Percentiles rank a stretch among this genome's conserved stretches.
phyloP scores from a whole-genome alignment of 139 green algal species.

The Medakamo hakoo region DNA sequence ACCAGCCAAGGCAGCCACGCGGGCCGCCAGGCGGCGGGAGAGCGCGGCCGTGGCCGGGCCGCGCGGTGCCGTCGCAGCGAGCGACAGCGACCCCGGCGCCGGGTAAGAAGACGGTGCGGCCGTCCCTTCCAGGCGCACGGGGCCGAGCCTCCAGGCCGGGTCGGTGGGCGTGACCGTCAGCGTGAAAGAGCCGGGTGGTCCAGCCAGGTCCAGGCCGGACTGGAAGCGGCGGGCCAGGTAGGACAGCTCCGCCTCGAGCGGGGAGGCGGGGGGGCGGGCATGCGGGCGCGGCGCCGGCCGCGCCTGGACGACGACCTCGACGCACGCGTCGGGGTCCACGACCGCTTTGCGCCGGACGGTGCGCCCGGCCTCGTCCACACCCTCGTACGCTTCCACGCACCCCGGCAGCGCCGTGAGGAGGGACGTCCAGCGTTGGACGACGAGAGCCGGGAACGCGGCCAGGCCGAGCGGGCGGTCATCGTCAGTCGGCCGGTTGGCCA shows the following conservation, averaged over 20 bases:
- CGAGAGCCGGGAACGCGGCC: neutral
- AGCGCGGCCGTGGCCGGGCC: no score
- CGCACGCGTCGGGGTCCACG: neutral
- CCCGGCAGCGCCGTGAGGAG: neutral
- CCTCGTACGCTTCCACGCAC: neutral
- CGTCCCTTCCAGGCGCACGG: neutral
- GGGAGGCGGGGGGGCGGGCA: no score
- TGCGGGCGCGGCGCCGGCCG: no score
- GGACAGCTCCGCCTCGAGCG: neutral
- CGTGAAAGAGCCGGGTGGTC: neutral
- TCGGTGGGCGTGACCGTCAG: neutral
- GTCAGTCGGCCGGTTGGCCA: no score
- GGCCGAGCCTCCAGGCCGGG: neutral
- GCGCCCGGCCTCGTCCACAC: neutral
- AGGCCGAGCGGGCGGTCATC: no score
- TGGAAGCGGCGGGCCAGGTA: neutral
- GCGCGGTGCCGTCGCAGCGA: no score
- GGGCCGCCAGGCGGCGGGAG: no score
- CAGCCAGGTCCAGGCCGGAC: neutral
- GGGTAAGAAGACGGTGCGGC: neutral
- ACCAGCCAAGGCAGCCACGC: no score
- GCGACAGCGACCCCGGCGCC: neutral
- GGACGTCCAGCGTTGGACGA: neutral
- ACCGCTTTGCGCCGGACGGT: neutral
- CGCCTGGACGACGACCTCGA: neutral